phyloP scores from a whole-genome alignment of 805 yeast genomes.

The Starmerella cellae region DNA sequence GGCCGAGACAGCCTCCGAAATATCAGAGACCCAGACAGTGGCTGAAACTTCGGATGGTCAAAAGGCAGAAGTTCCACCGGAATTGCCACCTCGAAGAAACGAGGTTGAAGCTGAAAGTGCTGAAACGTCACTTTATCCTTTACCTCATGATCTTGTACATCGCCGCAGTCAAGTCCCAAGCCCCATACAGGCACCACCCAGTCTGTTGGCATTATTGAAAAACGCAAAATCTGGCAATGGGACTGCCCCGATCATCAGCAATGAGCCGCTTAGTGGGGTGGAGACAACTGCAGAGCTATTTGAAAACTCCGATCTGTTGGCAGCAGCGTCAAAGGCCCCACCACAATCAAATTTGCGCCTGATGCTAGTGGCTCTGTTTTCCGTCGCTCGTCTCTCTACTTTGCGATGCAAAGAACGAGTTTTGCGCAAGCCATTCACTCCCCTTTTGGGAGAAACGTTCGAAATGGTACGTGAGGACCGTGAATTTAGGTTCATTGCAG shows the following conservation, averaged over 20 bases:
- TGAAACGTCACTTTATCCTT: slow-evolving; percentile 42
- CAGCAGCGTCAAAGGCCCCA: slow-evolving; percentile 42
- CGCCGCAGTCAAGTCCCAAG: slow-evolving; percentile 45
- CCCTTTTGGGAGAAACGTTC: slow-evolving; percentile 83
- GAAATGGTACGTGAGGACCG: slow-evolving; percentile 78
- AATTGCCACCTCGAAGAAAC: neutral
- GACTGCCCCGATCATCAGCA: slow-evolving; percentile 87
- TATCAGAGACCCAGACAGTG: too few species aligned
- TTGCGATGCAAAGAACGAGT: slow-evolving; percentile 63
- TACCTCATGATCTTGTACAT: slow-evolving; percentile 37
- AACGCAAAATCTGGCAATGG: slow-evolving; percentile 58
- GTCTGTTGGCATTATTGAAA: slow-evolving; percentile 61
- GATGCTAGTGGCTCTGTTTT: slow-evolving; percentile 66
- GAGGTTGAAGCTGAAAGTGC: slow-evolving; percentile 6
- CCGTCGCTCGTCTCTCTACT: slow-evolving; percentile 58
- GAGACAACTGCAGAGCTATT: slow-evolving; percentile 68
- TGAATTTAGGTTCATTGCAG: slow-evolving; percentile 62
- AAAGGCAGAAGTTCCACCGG: neutral
- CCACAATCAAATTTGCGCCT: slow-evolving; percentile 40
- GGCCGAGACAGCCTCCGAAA: neutral
- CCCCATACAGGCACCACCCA: slow-evolving; percentile 64
- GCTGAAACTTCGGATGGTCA: neutral
- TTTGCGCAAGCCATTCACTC: slow-evolving; percentile 84
- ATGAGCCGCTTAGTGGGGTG: slow-evolving; percentile 77
- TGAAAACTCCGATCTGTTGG: slow-evolving; percentile 60